Evolutionary conservation across 768 basidiomycete species (phyloP).

Genomic region (Hemileccinum impolitum): DNA sequence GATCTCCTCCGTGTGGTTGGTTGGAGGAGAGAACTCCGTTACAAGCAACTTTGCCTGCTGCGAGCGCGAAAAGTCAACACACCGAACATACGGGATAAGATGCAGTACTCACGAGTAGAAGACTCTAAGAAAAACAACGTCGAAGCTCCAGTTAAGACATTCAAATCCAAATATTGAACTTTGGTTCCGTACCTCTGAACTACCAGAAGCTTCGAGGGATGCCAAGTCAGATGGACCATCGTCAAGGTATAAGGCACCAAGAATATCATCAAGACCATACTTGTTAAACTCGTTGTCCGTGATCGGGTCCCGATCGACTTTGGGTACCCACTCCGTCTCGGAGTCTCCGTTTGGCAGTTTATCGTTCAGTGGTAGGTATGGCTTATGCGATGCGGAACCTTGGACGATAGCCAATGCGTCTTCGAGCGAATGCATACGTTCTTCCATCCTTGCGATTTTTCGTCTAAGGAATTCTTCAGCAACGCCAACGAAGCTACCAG

Average conservation of each 20-base stretch:
- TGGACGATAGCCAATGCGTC: slow-evolving; percentile 51
- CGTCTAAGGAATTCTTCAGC: slow-evolving; percentile 52
- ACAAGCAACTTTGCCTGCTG: slow-evolving; percentile 11
- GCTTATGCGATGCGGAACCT: slow-evolving; percentile 33
- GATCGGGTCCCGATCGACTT: not conserved
- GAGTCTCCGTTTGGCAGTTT: slow-evolving; percentile 16
- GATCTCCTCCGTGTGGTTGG: slow-evolving; percentile 32
- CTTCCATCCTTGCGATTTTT: slow-evolving; percentile 44
- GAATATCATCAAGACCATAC: slow-evolving; percentile 31
- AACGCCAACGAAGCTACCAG: slow-evolving; percentile 45
- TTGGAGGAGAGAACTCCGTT: slow-evolving; percentile 1
- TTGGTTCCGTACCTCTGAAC: slow-evolving; percentile 42
- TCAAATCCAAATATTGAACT: not conserved
- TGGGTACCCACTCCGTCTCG: slow-evolving; percentile 28
- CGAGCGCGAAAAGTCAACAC: not conserved
- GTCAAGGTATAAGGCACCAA: slow-evolving; percentile 47
- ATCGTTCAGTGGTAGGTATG: slow-evolving; percentile 42
- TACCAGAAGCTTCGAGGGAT: slow-evolving; percentile 47
- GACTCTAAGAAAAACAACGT: slow-evolving; percentile 33
- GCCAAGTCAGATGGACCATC: slow-evolving; percentile 18
- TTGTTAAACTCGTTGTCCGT: slow-evolving; percentile 7
- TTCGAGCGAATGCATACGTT: slow-evolving; percentile 51
- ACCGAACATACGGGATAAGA: not conserved
- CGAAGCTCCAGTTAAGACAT: slow-evolving; percentile 2
- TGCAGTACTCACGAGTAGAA: slow-evolving; percentile 37